Evolutionary conservation across 2,329 filamentous ascomycete species (phyloP), one percentile per base, ranked within the genome.

Genomic region (Aspergillus intermedius): DNA sequence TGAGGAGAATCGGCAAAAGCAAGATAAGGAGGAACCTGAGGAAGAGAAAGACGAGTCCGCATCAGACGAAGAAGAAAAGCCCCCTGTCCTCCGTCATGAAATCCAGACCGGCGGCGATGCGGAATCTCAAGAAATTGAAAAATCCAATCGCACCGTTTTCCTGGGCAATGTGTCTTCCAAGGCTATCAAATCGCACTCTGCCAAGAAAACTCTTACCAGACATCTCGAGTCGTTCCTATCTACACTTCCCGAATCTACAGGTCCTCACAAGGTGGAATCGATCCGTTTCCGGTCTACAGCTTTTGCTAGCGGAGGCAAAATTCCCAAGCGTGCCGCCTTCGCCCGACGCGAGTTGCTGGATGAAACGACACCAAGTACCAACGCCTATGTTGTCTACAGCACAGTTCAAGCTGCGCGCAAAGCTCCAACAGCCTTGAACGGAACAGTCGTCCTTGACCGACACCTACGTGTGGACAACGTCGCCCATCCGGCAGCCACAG

Each of bases 301-400:
- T 2, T 97, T 94, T 67, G 80, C 86, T 4, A 82, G 82, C 23
- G 63, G 63, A 34, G 80, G 77, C 32, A 76, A 83, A 13, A 79
- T 96, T 49, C 93, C 93, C 44, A 96, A 95, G 73, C 88, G 91
- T 54, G 93, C 91, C n/a, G 87, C 93, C 21, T 97, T 83, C 67
- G 93, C 91, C 53, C 94, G 88, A 60, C 90, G 91, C 66, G 84
- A 90, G 21, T 76, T 97, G 49, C 91, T 96, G 85, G 84, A 88
- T 52, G 82, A 88, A 17, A 98, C 94, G 1, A 93, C 91, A 1
- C 88, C 88, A 62, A 94, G 87, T 53, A 90, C 91, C 50, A 96
- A 98, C 65, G 93, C 93, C 42, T 98, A 98, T 65, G 88, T 80
- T 25, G 90, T 98, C 44, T 96, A 93, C 73, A 86, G 83, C 40